Base-by-base conservation (phyloP, 768 basidiomycete species). In the Mycena kentingensis region DNA sequence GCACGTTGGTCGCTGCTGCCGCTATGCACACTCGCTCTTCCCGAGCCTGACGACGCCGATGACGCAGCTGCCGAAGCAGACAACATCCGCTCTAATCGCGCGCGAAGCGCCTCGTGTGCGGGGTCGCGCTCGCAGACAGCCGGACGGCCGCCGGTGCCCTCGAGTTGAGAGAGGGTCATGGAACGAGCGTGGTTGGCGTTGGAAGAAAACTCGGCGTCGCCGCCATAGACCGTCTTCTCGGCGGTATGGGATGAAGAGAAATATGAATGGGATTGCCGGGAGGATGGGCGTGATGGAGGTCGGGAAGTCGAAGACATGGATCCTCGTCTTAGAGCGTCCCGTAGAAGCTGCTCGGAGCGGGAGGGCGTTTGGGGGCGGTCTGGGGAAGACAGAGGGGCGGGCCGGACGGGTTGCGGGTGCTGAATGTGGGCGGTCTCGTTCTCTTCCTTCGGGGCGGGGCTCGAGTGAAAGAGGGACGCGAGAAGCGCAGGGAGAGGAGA, bases 61-160 rank as follows among this genome's bases (percentile, higher is more conserved):
- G 32, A n/a, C 10, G 12, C 27, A 31, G 28, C 15, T 8, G 25
- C 18, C 18, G 37, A 28, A 42, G 26, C 2, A 58, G 62, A 51
- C n/a, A 84, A 62, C 39, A 82, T 81, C 2, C 76, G 66, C 67
- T 84, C 83, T 16, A 84, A 67, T 11, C 79, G 71, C 42, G 71
- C 76, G 7, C 78, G 73, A 22, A 84, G 70, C 21, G 79, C 83
- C 37, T 78, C 60, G 78, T 80, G 47, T 80, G 82, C 1, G 79
- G 81, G 15, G 76, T 77, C 61, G 75, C 52, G 21, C 68, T 68
- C 31, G 16, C 46, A 4, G 34, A 4, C 22, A 21, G 63, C 61
- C 50, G 62, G 55, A 54, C 58, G 62, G 4, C 48, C 15, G 21
- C 6, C 12, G 46, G 51, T 37, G 5, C 52, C 57, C 37, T 57